phyloP scores from a whole-genome alignment of 495 filamentous ascomycete genomes.

The Trichoderma erinaceum region DNA sequence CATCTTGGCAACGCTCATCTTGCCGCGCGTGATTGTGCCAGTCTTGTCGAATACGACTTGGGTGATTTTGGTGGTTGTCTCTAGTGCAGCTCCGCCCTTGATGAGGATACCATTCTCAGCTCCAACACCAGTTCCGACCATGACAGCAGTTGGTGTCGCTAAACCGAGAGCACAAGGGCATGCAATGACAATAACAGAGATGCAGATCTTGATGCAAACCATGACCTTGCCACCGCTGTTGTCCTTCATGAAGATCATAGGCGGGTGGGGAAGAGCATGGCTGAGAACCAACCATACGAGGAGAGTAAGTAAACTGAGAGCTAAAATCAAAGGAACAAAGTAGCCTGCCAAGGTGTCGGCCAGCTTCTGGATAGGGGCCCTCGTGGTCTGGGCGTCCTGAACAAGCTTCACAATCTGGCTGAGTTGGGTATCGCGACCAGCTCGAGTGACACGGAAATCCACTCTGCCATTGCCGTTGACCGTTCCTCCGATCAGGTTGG shows the following conservation, averaged over 20 bases:
- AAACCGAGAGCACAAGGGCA: slow-evolving; percentile 94
- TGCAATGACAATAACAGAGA: slow-evolving; percentile 97
- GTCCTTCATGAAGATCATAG: slow-evolving; percentile 78
- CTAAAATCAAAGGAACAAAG: slow-evolving; percentile 85
- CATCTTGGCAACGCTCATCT: slow-evolving; percentile 79
- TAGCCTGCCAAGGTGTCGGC: slow-evolving; percentile 89
- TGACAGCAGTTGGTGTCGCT: slow-evolving; percentile 92
- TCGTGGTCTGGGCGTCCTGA: slow-evolving; percentile 89
- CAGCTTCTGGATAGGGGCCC: slow-evolving; percentile 91
- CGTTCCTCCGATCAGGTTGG: slow-evolving; percentile 83
- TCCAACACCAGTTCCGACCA: slow-evolving; percentile 96
- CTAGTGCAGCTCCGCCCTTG: slow-evolving; percentile 90
- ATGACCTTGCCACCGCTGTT: slow-evolving; percentile 82
- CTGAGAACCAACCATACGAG: slow-evolving; percentile 91
- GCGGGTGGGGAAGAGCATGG: slow-evolving; percentile 71
- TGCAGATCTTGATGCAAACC: slow-evolving; percentile 96
- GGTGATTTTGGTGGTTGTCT: slow-evolving; percentile 85
- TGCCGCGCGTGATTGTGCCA: slow-evolving; percentile 87
- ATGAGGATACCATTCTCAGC: slow-evolving; percentile 96
- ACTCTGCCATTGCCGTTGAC: slow-evolving; percentile 89
- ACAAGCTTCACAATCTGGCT: slow-evolving; percentile 97
- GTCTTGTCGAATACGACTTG: slow-evolving; percentile 99
- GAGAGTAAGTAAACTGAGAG: slow-evolving; percentile 81
- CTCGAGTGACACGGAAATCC: slow-evolving; percentile 89
- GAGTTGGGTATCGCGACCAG: slow-evolving; percentile 90